Conservation (phyloP, 2,329 filamentous ascomycete species). For the Fusarium musae region DNA sequence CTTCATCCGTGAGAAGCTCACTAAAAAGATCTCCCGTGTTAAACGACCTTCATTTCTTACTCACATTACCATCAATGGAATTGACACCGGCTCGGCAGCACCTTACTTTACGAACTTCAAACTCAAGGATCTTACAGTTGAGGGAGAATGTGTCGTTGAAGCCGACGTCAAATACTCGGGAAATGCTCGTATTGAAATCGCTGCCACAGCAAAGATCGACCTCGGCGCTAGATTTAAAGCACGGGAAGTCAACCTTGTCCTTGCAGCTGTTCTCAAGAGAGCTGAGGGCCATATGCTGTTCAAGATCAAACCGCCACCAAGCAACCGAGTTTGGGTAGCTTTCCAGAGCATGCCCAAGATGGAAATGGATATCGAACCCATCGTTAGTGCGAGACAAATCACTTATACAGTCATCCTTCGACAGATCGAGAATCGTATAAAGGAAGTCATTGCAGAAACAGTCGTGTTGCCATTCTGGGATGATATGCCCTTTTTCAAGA, state of each 20-base stretch:
- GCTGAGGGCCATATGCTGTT: slow-evolving; percentile 87
- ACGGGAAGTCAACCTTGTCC: slow-evolving; percentile 86
- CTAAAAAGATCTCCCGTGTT: slow-evolving; percentile 94
- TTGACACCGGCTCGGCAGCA: slow-evolving; percentile 87
- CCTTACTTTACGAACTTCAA: slow-evolving; percentile 90
- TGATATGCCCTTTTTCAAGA: slow-evolving; percentile 90
- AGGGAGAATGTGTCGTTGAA: slow-evolving; percentile 89
- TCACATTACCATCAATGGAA: slow-evolving; percentile 81
- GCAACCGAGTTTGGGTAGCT: slow-evolving; percentile 94
- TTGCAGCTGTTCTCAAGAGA: slow-evolving; percentile 86
- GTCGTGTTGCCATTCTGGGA: slow-evolving; percentile 96
- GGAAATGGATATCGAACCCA: slow-evolving; percentile 93
- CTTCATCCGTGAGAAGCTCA: slow-evolving; percentile 84
- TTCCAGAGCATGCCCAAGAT: slow-evolving; percentile 96
- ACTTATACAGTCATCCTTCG: slow-evolving; percentile 92
- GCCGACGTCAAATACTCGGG: slow-evolving; percentile 90
- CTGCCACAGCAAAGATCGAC: slow-evolving; percentile 92
- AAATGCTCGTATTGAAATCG: slow-evolving; percentile 88
- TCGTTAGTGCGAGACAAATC: slow-evolving; percentile 94
- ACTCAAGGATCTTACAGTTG: slow-evolving; percentile 88
- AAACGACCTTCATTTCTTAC: slow-evolving; percentile 92
- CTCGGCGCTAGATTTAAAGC: slow-evolving; percentile 89
- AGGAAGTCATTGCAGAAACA: slow-evolving; percentile 92
- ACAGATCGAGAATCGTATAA: slow-evolving; percentile 93
- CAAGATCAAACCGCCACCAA: slow-evolving; percentile 93